Conservation (phyloP, 2,329 filamentous ascomycete species). For the Trichoderma koningiopsis region DNA sequence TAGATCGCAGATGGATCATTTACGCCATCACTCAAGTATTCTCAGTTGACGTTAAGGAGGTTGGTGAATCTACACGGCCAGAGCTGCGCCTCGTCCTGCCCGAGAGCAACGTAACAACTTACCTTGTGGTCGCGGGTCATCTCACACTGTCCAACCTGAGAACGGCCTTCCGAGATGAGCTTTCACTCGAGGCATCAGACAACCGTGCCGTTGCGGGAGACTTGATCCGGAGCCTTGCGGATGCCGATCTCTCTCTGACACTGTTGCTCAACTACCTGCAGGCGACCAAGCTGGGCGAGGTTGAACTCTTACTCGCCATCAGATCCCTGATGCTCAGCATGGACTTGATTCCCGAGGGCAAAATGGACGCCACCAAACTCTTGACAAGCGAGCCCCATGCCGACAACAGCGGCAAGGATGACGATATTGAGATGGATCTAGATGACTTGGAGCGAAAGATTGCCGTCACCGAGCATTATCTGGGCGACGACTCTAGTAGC, state of each 20-base stretch:
- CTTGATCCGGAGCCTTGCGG: slow-evolving; percentile 62
- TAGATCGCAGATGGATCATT: slow-evolving; percentile 67
- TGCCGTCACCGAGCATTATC: slow-evolving; percentile 66
- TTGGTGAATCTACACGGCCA: slow-evolving; percentile 41
- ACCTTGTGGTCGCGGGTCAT: slow-evolving; percentile 62
- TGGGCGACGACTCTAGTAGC: slow-evolving; percentile 64
- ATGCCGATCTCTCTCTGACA: slow-evolving; percentile 69
- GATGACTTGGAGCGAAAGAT: slow-evolving; percentile 66
- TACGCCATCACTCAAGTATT: slow-evolving; percentile 65
- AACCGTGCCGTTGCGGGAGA: slow-evolving; percentile 58
- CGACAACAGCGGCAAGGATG: slow-evolving; percentile 33
- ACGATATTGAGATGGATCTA: slow-evolving; percentile 55
- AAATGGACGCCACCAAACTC: slow-evolving; percentile 38
- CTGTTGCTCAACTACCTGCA: slow-evolving; percentile 67
- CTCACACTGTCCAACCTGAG: slow-evolving; percentile 61
- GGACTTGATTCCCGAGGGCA: slow-evolving; percentile 55
- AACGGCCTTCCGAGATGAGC: slow-evolving; percentile 56
- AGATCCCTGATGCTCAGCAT: slow-evolving; percentile 69
- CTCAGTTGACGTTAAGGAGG: slow-evolving; percentile 50
- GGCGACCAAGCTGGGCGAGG: slow-evolving; percentile 64
- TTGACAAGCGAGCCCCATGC: slow-evolving; percentile 36
- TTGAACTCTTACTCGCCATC: slow-evolving; percentile 68
- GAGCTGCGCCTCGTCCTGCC: slow-evolving; percentile 45
- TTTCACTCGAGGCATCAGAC: slow-evolving; percentile 48
- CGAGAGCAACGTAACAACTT: slow-evolving; percentile 58